These are phyloP conservation scores for Buddleja alternifolia DNA, from an alignment of 257 asterid genomes.

Conservation along the genomic window DNA sequence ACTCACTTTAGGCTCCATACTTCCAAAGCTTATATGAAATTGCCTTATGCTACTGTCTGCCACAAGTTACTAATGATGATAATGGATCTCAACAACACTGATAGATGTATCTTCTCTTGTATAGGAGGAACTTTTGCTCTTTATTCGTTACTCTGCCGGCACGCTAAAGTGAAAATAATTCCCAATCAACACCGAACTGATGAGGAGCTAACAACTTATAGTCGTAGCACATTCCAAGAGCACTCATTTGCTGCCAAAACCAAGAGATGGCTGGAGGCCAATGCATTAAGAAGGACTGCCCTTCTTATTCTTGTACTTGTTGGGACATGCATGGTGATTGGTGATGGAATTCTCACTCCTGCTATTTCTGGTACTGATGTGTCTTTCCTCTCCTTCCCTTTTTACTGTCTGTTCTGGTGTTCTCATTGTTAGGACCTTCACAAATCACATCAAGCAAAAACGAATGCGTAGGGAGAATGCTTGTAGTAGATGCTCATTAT, in stretches of 20 bases:
- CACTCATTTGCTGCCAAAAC: constrained; percentile 73
- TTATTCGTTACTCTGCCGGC: constrained; percentile 64
- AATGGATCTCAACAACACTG: neutral
- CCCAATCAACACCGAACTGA: constrained; percentile 81
- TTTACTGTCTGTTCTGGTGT: neutral
- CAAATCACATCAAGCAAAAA: neutral
- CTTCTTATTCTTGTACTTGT: constrained; percentile 65
- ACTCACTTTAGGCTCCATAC: no score
- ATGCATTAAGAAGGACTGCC: constrained; percentile 47
- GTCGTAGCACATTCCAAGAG: constrained; percentile 63
- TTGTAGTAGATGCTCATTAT: neutral
- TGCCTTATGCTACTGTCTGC: constrained; percentile 3
- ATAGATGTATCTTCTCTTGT: neutral
- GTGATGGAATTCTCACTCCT: constrained; percentile 75
- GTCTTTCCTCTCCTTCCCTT: neutral
- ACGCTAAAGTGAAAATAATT: constrained; percentile 63
- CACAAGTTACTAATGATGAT: neutral
- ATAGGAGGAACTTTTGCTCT: constrained; percentile 70
- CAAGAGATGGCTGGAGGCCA: constrained; percentile 72
- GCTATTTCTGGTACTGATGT: constrained; percentile 60
- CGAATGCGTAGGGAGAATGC: neutral
- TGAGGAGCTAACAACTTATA: constrained; percentile 79
- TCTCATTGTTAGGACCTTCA: neutral
- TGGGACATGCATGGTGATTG: constrained; percentile 73
- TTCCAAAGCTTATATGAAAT: no score